Evolutionary conservation across 805 yeast species (phyloP).

Genomic region (Candida nemodendra): DNA sequence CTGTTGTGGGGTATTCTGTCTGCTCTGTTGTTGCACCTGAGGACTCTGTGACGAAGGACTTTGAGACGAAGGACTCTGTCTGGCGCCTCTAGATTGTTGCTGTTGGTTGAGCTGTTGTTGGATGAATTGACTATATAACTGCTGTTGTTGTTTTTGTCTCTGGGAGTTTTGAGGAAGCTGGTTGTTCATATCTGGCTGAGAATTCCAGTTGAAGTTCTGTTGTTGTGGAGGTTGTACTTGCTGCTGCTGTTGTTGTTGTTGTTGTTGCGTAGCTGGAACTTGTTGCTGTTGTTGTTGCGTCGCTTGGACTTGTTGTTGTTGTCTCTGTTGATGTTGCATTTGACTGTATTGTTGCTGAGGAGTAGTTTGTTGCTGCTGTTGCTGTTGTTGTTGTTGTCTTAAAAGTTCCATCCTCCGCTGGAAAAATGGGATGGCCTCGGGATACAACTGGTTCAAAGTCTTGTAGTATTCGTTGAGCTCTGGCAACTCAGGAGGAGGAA

Average conservation of each 20-base stretch:
- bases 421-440: conserved; percentile 42
- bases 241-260: conserved; percentile 7
- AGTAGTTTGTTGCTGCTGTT: conserved; percentile 11
- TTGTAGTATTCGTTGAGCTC: conserved; percentile 48
- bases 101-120: conserved; percentile 25
- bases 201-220: conserved; percentile 12
- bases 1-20: conserved; percentile 17
- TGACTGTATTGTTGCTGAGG: conserved; percentile 6
- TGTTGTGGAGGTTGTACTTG: conserved; percentile 11
- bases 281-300: conserved; percentile 12
- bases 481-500: conserved; percentile 56
- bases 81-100: conserved; percentile 7
- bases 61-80: not conserved
- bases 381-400: conserved; percentile 27
- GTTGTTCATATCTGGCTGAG: conserved; percentile 3
- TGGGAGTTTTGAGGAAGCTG: conserved; percentile 19
- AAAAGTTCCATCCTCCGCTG: conserved; percentile 28
- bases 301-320: conserved; percentile 6
- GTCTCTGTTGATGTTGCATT: conserved; percentile 10
- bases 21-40: conserved; percentile 26
- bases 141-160: conserved; percentile 31
- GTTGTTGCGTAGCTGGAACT: conserved; percentile 10
- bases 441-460: conserved; percentile 40
- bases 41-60: conserved; percentile 11
- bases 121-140: conserved; percentile 15